phyloP scores from a whole-genome alignment of 2,329 filamentous ascomycete genomes.

The Mycosphaerella arachidis region DNA sequence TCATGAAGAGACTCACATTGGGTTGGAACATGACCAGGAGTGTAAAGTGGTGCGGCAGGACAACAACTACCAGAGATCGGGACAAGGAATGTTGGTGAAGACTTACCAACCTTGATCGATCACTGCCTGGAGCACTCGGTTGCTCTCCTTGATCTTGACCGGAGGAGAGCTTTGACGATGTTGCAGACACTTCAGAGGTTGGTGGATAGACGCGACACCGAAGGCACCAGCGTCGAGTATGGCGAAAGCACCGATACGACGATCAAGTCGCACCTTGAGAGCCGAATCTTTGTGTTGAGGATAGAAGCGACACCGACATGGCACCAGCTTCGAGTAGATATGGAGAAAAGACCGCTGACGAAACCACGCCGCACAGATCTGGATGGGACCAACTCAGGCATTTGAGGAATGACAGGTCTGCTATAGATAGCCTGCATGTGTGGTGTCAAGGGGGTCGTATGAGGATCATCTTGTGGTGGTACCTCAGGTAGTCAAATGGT shows the following conservation, averaged over 20 bases:
- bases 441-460: no score
- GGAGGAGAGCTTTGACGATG: neutral
- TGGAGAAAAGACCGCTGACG: neutral
- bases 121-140: neutral
- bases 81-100: neutral
- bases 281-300: neutral
- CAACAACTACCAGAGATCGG: neutral
- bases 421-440: no score
- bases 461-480: no score
- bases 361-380: neutral
- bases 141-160: neutral
- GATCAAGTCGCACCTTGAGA: no score
- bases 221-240: neutral
- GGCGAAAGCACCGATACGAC: no score
- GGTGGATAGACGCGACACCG: neutral
- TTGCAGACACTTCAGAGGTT: neutral
- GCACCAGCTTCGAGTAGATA: no score
- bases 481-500: no score
- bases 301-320: neutral
- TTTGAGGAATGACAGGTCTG: no score
- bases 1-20: neutral
- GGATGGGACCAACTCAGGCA: no score
- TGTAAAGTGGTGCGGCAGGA: neutral
- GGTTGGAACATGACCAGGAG: neutral
- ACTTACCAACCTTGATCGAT: neutral